These are phyloP conservation scores for Xylaria flabelliformis DNA, from an alignment of 495 filamentous ascomycete species.

Conservation along the genomic window DNA sequence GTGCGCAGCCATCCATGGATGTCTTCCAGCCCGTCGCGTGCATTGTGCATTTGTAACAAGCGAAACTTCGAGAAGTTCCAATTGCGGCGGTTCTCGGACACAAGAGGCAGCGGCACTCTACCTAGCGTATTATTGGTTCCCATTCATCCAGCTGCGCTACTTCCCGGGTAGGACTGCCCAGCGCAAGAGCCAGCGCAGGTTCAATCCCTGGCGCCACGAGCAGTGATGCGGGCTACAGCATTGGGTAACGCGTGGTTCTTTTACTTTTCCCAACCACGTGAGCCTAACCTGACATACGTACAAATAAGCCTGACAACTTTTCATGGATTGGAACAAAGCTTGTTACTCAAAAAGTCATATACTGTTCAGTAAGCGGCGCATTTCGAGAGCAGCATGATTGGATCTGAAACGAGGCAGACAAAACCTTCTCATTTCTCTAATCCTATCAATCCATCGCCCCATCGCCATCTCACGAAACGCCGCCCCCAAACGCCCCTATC, in stretches of 20 bases:
- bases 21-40: neutral
- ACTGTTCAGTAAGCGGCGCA: neutral
- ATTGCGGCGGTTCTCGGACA: neutral
- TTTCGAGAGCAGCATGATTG: neutral
- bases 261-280: constrained; percentile 1
- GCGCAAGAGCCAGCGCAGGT: neutral
- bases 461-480: neutral
- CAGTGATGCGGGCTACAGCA: neutral
- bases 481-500: neutral
- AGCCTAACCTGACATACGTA: neutral
- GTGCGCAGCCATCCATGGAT: constrained; percentile 7
- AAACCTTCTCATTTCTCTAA: neutral
- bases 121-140: neutral
- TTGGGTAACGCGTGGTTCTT: neutral
- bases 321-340: neutral
- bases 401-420: neutral
- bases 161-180: neutral
- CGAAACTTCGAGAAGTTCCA: constrained; percentile 24
- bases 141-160: neutral
- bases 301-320: neutral
- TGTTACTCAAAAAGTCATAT: no score
- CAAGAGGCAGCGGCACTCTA: no score
- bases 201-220: constrained; percentile 1
- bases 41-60: constrained; percentile 24
- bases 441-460: constrained; percentile 2